These are phyloP conservation scores for Sugiyamaella japonica DNA, from an alignment of 1,139 yeast genomes.

Conservation along the genomic window DNA sequence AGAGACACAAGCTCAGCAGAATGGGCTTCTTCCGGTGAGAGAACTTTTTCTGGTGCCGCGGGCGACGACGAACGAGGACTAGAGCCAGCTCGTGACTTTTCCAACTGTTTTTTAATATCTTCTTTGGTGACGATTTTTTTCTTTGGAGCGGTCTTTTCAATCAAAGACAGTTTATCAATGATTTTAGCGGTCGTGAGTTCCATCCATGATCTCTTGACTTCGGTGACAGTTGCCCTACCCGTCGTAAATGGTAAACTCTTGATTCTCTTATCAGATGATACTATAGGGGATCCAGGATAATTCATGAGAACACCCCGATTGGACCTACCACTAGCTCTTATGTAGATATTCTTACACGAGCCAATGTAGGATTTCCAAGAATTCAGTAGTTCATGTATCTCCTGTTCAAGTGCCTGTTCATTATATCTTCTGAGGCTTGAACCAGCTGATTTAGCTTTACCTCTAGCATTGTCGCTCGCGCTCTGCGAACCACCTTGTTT, in stretches of 20 bases:
- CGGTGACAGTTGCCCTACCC: constrained; percentile 79
- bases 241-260: constrained; percentile 83
- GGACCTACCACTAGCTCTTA: constrained; percentile 78
- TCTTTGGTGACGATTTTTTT: constrained; percentile 33
- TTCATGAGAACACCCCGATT: constrained; percentile 68
- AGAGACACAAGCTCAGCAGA: constrained; percentile 59
- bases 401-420: constrained; percentile 78
- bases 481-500: constrained; percentile 98
- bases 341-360: constrained; percentile 67
- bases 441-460: constrained; percentile 97
- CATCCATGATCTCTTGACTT: constrained; percentile 82
- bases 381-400: constrained; percentile 64
- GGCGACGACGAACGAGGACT: constrained; percentile 14
- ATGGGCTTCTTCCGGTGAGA: constrained; percentile 45
- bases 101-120: constrained; percentile 17
- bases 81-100: constrained; percentile 13
- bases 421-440: constrained; percentile 85
- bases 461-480: constrained; percentile 86
- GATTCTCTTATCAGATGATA: constrained; percentile 35
- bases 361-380: constrained; percentile 62
- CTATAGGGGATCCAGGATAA: constrained; percentile 52
- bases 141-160: constrained; percentile 48
- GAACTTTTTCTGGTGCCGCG: constrained; percentile 24
- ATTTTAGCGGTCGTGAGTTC: constrained; percentile 63
- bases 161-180: constrained; percentile 18